These are phyloP conservation scores for Sugiyamaella grinbergsii DNA, from an alignment of 1,139 yeast species.

Conservation along the genomic window DNA sequence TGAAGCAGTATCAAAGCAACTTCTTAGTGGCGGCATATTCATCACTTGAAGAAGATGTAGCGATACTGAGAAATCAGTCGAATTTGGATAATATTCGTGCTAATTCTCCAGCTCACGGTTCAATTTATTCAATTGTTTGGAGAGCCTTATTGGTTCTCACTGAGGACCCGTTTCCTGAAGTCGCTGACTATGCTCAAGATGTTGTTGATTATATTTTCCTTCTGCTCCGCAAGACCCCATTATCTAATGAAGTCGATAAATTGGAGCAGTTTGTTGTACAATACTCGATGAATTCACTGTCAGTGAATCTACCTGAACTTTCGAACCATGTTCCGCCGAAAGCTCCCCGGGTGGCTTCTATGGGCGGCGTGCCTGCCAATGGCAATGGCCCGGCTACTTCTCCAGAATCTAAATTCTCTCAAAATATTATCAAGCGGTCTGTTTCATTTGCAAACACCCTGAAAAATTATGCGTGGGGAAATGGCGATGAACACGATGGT, in stretches of 20 bases:
- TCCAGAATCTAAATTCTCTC: conserved; percentile 27
- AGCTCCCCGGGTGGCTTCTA: conserved; percentile 12
- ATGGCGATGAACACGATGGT: conserved; percentile 30
- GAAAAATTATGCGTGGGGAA: conserved; percentile 40
- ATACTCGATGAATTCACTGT: conserved; percentile 13
- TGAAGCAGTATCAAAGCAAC: conserved; percentile 67
- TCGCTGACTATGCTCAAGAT: conserved; percentile 69
- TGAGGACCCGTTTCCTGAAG: conserved; percentile 89
- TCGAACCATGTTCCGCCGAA: conserved; percentile 5
- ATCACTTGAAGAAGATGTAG: conserved; percentile 79
- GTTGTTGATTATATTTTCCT: conserved; percentile 75
- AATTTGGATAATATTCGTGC: conserved; percentile 53
- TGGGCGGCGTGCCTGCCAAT: conserved; percentile 6
- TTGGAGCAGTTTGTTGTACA: conserved; percentile 22
- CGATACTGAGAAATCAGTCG: conserved; percentile 62
- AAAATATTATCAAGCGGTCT: conserved; percentile 40
- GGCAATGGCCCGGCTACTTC: conserved; percentile 10
- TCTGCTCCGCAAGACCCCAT: conserved; percentile 61
- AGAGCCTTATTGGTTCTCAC: conserved; percentile 76
- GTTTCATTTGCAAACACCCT: conserved; percentile 44
- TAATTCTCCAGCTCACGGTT: conserved; percentile 66
- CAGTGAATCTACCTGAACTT: conserved; percentile 10
- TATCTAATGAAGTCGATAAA: conserved; percentile 43
- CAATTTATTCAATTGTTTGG: conserved; percentile 83
- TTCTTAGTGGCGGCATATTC: conserved; percentile 87